A percentile compares a stretch with the other conserved stretches of the same genome.
Evolutionary conservation across 768 basidiomycete species (phyloP).

Genomic region (Coprinopsis strossmayeri): DNA sequence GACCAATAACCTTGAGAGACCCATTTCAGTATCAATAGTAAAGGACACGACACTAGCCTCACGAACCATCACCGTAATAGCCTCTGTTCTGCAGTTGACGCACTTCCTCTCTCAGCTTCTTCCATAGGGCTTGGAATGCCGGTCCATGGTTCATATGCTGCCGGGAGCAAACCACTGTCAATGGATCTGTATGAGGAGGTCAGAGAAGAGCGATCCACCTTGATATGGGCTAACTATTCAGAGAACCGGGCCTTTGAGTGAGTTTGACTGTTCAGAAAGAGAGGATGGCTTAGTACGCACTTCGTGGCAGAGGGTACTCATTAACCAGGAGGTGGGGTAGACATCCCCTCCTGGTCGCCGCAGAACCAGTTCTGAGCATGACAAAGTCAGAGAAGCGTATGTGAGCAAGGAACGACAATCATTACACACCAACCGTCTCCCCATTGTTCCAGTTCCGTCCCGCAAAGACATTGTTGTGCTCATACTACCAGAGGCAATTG

Average conservation of each 20-base stretch:
- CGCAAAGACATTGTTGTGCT: constrained; percentile 70
- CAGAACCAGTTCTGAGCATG: constrained; percentile 61
- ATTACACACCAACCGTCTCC: constrained; percentile 59
- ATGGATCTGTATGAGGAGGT: background rate
- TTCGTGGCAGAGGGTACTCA: constrained; percentile 82
- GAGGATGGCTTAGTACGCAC: constrained; percentile 32
- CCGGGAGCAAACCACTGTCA: background rate
- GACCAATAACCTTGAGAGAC: constrained; percentile 93
- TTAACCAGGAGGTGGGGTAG: constrained; percentile 56
- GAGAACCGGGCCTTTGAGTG: background rate
- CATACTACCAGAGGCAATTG: too few species aligned
- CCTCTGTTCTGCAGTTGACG: constrained; percentile 62
- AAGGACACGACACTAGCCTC: too few species aligned
- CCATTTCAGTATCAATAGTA: background rate
- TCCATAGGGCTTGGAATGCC: constrained; percentile 73
- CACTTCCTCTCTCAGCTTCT: constrained; percentile 57
- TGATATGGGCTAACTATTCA: constrained; percentile 74
- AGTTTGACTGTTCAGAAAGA: too few species aligned
- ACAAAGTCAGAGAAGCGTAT: background rate
- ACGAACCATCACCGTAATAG: constrained; percentile 87
- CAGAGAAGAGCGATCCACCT: constrained; percentile 33
- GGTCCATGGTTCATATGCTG: constrained; percentile 81
- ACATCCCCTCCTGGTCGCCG: constrained; percentile 56
- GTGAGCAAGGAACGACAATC: background rate
- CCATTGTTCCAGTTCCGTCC: constrained; percentile 85